Evolutionary conservation across 164 flowering plant genomes (phyloP).

Genomic region (Stephania cephalantha): DNA sequence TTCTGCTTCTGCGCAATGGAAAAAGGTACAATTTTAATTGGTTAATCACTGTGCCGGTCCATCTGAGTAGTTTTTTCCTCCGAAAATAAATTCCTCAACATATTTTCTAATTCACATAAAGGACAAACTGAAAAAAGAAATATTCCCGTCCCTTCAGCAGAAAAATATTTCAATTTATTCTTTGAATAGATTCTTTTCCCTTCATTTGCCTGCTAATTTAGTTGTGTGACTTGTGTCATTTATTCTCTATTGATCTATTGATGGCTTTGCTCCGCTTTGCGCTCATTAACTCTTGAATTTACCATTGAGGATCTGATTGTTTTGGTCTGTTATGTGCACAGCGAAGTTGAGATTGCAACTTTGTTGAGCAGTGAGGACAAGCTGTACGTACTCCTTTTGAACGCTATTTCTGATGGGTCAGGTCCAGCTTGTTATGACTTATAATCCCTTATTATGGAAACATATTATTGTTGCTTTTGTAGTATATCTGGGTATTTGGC

Average conservation of each 20-base stretch:
- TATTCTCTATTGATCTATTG: background rate
- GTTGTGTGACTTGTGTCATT: background rate
- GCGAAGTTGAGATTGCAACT: slow-evolving; percentile 57
- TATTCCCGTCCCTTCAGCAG: no score
- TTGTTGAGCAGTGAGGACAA: slow-evolving; percentile 52
- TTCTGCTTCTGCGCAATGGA: no score
- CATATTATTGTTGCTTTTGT: background rate
- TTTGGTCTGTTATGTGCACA: slow-evolving; percentile 22
- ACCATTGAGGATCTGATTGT: slow-evolving; percentile 2
- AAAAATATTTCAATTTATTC: background rate
- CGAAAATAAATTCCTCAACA: no score
- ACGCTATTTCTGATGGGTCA: slow-evolving; percentile 32
- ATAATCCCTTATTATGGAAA: slow-evolving; percentile 4
- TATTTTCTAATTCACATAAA: no score
- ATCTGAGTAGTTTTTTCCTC: no score
- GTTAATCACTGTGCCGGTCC: no score
- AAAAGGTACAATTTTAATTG: no score
- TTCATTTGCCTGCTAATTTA: background rate
- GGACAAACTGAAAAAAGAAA: no score
- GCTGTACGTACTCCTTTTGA: slow-evolving; percentile 43
- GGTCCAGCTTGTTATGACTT: slow-evolving; percentile 43
- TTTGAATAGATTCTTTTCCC: background rate
- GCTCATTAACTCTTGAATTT: background rate
- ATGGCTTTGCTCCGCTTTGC: background rate
- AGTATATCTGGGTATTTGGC: background rate